Evolutionary conservation across 2,329 filamentous ascomycete species (phyloP).

Genomic region (Botrytis fragariae): DNA sequence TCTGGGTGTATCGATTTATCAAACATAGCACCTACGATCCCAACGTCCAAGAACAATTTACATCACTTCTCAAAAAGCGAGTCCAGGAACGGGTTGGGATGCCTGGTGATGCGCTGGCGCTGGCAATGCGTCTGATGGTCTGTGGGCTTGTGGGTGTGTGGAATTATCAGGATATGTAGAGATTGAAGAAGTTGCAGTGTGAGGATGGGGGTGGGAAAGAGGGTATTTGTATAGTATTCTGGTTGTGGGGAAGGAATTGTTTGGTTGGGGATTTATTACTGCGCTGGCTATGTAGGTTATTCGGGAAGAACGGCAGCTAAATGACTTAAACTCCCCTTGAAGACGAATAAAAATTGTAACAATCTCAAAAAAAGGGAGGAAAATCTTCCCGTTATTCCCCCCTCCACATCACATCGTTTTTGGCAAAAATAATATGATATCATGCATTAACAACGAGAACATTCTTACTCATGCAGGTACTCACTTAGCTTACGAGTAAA

Average conservation of each 20-base stretch:
- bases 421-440: background rate
- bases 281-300: background rate
- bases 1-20: background rate
- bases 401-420: background rate
- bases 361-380: too few relatives aligned
- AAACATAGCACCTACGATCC: background rate
- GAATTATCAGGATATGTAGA: background rate
- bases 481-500: background rate
- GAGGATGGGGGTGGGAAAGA: background rate
- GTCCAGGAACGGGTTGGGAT: background rate
- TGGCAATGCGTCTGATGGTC: background rate
- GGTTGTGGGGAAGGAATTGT: background rate
- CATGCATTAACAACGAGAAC: background rate
- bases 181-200: background rate
- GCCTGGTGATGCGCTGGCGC: background rate
- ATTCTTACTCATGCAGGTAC: background rate
- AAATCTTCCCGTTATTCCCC: background rate
- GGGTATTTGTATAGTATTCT: background rate
- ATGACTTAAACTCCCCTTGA: too few relatives aligned
- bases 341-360: too few relatives aligned
- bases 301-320: background rate
- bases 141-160: background rate
- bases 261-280: background rate
- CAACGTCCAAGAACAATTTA: background rate
- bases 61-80: background rate